Conservation (phyloP, 176 grass and related monocot genomes). For the Phragmites australis region DNA sequence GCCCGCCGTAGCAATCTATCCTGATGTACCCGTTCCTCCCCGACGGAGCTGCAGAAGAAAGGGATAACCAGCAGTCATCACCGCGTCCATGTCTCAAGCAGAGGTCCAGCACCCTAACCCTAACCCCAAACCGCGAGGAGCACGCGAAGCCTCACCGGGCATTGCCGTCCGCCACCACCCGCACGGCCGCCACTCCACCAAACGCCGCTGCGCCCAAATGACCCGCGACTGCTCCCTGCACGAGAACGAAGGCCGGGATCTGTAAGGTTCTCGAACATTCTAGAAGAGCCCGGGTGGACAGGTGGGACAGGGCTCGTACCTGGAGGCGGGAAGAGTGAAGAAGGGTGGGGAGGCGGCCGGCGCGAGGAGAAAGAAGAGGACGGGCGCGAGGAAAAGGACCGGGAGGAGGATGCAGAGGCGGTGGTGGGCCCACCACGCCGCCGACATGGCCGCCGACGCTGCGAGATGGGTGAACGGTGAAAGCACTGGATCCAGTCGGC, state of each 20-base stretch:
- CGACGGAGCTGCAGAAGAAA: constrained; percentile 46
- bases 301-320: constrained; percentile 32
- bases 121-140: neutral
- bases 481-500: constrained; percentile 42
- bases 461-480: neutral
- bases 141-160: constrained; percentile 33
- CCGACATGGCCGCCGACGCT: constrained; percentile 32
- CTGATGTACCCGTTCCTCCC: constrained; percentile 75
- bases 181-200: constrained; percentile 72
- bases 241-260: neutral
- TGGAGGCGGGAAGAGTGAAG: constrained; percentile 46
- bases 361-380: constrained; percentile 40
- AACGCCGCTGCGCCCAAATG: constrained; percentile 62
- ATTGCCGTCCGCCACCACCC: constrained; percentile 59
- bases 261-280: neutral
- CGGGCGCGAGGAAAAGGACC: constrained; percentile 36
- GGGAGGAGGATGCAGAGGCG: constrained; percentile 46
- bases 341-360: constrained; percentile 25
- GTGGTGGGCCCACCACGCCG: constrained; percentile 41
- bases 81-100: neutral
- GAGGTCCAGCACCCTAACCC: neutral
- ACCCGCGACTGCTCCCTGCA: constrained; percentile 31
- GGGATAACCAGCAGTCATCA: neutral
- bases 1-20: constrained; percentile 88
- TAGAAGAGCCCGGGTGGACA: neutral